Evolutionary conservation across 805 yeast genomes (phyloP), one percentile per base, ranked within the genome.

Genomic region (Saccharomycopsis synnaedendra): DNA sequence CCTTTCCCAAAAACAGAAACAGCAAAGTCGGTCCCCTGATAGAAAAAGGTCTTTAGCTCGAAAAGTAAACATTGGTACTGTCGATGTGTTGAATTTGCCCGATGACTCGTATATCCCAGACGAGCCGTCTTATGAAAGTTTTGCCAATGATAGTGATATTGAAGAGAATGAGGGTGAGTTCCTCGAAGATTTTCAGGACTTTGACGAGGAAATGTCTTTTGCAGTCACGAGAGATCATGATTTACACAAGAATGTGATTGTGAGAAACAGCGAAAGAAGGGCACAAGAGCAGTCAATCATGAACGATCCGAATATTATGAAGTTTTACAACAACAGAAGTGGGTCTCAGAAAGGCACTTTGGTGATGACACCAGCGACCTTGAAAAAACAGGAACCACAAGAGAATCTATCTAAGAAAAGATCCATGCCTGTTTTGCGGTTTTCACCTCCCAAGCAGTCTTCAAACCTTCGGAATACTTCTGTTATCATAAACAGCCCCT

Each of bases 141-240:
- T 9, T n/a, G 36, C 8, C 10, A 1, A 34, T n/a, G 39, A 41
- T 6, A 32, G 31, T 32, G 43, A 43, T 8, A 37, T 34, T 7
- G 41, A 35, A 9, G 47, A 43, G 4, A 42, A 48, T 8, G 45
- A 31, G 7, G 36, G 11, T 3, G 48, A 50, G 3, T 49, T 45
- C 35, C 34, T 43, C 31, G 52, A 46, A 28, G 55, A 49, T 41
- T 52, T 52, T 43, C 50, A 46, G 27, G 46, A 48, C 32, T 41
- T 52, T 29, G 52, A 49, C 5, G 46, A 51, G 9, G 43, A 43
- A 9, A 11, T 50, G 27, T 19, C 49, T 6, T 45, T 42, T 33
- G 50, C 50, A 5, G 34, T 47, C n/a, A 31, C 9, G 5, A 48
- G 39, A 5, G 37, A 45, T 29, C 42, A 40, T 10, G 44, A 46